phyloP scores from a whole-genome alignment of 2,329 filamentous ascomycete genomes.

The Clonostachys rhizophaga region DNA sequence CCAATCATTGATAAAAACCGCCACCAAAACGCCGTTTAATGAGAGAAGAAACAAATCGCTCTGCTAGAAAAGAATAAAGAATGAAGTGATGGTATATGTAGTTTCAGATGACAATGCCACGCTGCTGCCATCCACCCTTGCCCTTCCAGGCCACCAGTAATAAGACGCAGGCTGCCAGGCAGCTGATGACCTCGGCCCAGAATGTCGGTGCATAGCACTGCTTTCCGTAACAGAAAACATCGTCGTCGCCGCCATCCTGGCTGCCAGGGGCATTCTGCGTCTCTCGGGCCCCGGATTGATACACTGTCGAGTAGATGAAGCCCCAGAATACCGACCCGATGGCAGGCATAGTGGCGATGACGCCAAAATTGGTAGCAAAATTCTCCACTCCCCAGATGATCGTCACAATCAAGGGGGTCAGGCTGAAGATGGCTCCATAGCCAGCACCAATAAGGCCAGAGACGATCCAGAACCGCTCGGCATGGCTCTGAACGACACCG shows the following conservation, averaged over 20 bases:
- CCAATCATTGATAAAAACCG: no score
- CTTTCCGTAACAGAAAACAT: constrained; percentile 73
- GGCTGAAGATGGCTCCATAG: constrained; percentile 86
- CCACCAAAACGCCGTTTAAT: no score
- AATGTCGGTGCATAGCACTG: constrained; percentile 78
- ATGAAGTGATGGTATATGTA: neutral
- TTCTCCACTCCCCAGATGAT: constrained; percentile 99
- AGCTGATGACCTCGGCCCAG: constrained; percentile 79
- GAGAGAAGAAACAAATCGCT: no score
- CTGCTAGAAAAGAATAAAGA: no score
- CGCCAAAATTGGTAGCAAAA: constrained; percentile 97
- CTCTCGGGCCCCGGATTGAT: constrained; percentile 57
- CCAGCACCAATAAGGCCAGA: constrained; percentile 82
- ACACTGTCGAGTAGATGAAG: constrained; percentile 77
- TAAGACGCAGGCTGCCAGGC: constrained; percentile 70
- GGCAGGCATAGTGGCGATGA: constrained; percentile 88
- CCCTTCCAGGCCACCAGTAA: constrained; percentile 82
- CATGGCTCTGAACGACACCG: constrained; percentile 68
- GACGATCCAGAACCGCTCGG: constrained; percentile 78
- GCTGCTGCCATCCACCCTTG: constrained; percentile 66
- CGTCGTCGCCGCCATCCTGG: constrained; percentile 26
- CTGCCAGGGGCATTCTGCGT: constrained; percentile 22
- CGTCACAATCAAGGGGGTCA: constrained; percentile 89
- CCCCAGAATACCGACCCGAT: constrained; percentile 87
- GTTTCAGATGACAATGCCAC: constrained; percentile 62